Evolutionary conservation across 495 filamentous ascomycete genomes (phyloP), one percentile per base, ranked within the genome.

Genomic region (Hypoxylon subgilvum): DNA sequence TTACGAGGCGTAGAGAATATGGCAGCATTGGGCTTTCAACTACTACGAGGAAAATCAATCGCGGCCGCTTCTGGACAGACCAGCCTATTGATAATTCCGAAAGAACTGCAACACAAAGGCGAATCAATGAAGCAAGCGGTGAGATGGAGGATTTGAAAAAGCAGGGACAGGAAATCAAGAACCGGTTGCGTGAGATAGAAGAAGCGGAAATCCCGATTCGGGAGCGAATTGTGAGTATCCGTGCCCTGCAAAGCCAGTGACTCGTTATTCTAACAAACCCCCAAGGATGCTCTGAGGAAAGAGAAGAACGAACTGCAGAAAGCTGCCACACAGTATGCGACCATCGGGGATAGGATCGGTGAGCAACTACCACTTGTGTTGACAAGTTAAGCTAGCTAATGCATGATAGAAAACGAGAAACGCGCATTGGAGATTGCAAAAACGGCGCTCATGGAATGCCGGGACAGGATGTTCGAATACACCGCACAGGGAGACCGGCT

Each of bases 261-360:
- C n/a, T 6, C 25, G 41, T 3, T 14, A 19, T 41, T 30, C 63
- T 74, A 66, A 77, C 59, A n/a, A n/a, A 22, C 2, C 30, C 25
- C 13, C 52, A 46, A 81, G 77, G 47, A 65, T 12, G 44, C 65
- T 28, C 18, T 78, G 1, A 62, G 56, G 32, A 36, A 40, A 7
- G 51, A 74, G 31, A 77, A 86, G 50, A 71, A 42, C 12, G 74
- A 78, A 28, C 47, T 84, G n/a, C 90, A 95, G 60, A 81, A 73
- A 25, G 85, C 84, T 17, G 69, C 79, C 17, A 81, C 74, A 5
- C 70, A 82, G n/a, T 89, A 82, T 63, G 78, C 81, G 40, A 81
- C 81, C 3, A 75, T 96, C 23, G 90, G 90, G 0, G 78, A 83
- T 39, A 88, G 80, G 69, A 85, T 92, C 53, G 78, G 88, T 89